Base-by-base conservation (phyloP, 2,329 filamentous ascomycete species). In the Akanthomyces lecanii region DNA sequence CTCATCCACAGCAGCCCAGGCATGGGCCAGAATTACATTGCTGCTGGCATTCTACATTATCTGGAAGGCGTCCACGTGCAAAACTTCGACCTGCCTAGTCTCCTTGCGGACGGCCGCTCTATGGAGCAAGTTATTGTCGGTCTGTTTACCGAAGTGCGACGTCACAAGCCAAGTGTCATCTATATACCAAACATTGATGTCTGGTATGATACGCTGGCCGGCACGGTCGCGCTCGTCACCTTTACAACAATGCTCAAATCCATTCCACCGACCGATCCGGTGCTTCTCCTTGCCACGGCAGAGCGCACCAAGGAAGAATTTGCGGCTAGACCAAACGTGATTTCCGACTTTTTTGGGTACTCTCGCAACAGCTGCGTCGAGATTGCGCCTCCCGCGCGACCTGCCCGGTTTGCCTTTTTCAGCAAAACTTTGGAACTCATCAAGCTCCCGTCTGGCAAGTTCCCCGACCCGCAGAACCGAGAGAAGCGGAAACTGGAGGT, bases 41-140 rank as follows among this genome's bases (percentile, higher is more conserved):
- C 91, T 36, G 88, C 89, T 54, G 95, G 94, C 5, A 79, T 98
- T 58, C 79, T 98, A 66, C 92, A 96, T 74, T 88, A 96, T 71
- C 89, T 99, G 61, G 95, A 99, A 76, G 92, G 93, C 30, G 83
- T 98, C 2, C 92, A 98, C 76, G 91, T 99, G 3, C 93, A 98
- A 73, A 92, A 90, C 61, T 96, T 99, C 74, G 96, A 97, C 74
- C 82, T 99, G 63, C 87, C 93, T 0, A 95, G 90, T 18, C 81
- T 99, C 63, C 82, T 96, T 64, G 91, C 89, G 63, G 95, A 99
- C 72, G 88, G 90, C 66, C 85, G 91, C 68, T 87, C 91, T 1
- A 84, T 90, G 18, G 95, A 98, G 77, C 90, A 95, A 68, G 91
- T 93, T 11, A 87, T 99, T 66, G 92, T 97, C 14, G 89, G 93